A percentile compares a stretch with the other conserved stretches of the same genome.
Evolutionary conservation across 2,329 filamentous ascomycete genomes (phyloP).

Genomic region (Trichoderma pleuroti): DNA sequence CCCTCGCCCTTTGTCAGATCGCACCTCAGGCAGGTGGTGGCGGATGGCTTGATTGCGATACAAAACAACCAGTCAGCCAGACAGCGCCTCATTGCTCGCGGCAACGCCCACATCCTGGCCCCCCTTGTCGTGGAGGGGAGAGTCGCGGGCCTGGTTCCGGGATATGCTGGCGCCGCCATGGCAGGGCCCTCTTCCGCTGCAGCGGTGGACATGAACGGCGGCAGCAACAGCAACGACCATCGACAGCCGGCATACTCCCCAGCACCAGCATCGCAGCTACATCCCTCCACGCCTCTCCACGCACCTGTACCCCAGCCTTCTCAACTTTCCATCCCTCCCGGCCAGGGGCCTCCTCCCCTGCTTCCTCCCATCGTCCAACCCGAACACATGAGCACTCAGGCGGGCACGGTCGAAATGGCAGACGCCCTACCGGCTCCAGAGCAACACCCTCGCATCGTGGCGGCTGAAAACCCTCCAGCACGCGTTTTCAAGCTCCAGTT

Average conservation of each 20-base stretch:
- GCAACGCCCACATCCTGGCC: not conserved
- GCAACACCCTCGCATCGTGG: conserved; percentile 45
- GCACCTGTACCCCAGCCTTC: conserved; percentile 1
- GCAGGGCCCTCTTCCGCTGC: not conserved
- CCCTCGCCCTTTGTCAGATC: conserved; percentile 45
- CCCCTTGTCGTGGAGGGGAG: not conserved
- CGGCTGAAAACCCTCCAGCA: conserved; percentile 46
- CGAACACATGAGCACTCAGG: not conserved
- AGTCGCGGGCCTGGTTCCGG: not conserved
- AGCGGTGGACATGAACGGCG: not conserved
- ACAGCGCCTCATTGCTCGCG: conserved; percentile 21
- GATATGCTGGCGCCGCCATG: not conserved
- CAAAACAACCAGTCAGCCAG: conserved; percentile 43
- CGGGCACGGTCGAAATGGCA: not conserved
- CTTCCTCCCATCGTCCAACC: not conserved
- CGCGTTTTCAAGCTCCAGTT: conserved; percentile 97
- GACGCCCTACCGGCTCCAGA: conserved; percentile 19
- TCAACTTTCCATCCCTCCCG: not conserved
- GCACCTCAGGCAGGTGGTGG: conserved; percentile 49
- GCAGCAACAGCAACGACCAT: not conserved
- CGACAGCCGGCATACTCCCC: not conserved
- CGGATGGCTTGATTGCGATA: conserved; percentile 42
- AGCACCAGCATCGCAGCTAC: not conserved
- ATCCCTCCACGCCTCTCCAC: not conserved
- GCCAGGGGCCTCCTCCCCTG: not conserved